Base-by-base conservation (phyloP, 441 rosid species). In the Macaranga tanarius region DNA sequence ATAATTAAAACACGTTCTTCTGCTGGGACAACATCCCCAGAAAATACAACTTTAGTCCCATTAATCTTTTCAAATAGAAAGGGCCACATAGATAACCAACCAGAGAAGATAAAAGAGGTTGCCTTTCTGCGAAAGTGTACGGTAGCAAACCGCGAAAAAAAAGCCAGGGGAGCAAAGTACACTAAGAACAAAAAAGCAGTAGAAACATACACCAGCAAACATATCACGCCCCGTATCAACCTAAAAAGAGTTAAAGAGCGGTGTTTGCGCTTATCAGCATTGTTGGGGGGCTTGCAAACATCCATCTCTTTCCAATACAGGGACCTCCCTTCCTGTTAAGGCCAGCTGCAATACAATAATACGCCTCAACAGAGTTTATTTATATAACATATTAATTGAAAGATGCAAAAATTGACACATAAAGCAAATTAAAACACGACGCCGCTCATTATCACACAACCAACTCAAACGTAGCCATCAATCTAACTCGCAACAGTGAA, bases 31-130 rank as follows among this genome's bases (percentile, higher is more conserved):
- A 44, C 60, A 71, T 95, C 97, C 67, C 99, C 98, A 61, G 85
- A 93, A 79, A 95, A 88, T 11, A 91, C 81, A 48, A 93, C 87
- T 48, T 84, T 86, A 0, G 99, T 95, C 77, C 93, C 80, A 47
- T 95, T 95, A 72, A 95, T 83, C 80, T 87, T 89, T 73, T 93
- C 97, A 70, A 95, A 95, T 1, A 93, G 85, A 69, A 90, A 93
- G 40, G 99, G 99, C 98, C 99, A 95, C 77, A 93, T 75, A 75
- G 97, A 85, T 70, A 95, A 74, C 98, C 99, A 95, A 65, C 82
- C 76, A 73, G 90, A 85, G 52, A 95, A 89, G 84, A 93, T 75
- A 45, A 86, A 84, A 26, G 95, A 83, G 7, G 89, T 66, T 50
- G 79, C 78, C 83, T 77, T 95, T 76, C 99, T 93, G 69, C 88